Evolutionary conservation across 257 asterid genomes (phyloP), one percentile per base, ranked within the genome.

Genomic region (Rubia yunnanensis): DNA sequence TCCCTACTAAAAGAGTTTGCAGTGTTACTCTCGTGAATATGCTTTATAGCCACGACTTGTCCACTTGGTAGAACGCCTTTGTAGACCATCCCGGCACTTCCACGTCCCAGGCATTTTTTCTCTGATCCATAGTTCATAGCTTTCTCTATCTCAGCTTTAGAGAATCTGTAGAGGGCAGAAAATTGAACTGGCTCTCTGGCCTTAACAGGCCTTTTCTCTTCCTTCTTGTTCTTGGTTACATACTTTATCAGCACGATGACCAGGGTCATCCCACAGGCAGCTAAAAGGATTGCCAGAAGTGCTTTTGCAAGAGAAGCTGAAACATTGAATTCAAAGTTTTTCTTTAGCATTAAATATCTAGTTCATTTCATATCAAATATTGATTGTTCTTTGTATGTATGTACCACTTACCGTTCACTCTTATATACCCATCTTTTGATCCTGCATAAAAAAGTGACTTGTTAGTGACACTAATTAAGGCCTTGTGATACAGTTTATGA

Each of bases 11-110:
- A 89, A 1, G 94, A 85, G 67, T 83, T 95, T 9, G 87, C 70
- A 5, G 91, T 87, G 72, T 76, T 87, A 72, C 79, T 89, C 72
- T 77, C 80, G 65, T 68, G 79, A 15, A 89, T 85, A 31, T 89
- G 95, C 74, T 89, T 89, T 72, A 87, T 82, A 10, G 94, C 96
- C 34, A 89, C 95, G 17, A 77, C 67, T 50, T 89, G 95, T 67
- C 96, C 96, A 28, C 95, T 89, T 0, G 95, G 96, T 32, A 89
- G 82, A 78, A 85, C 70, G 56, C 95, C 95, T 67, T 85, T 85
- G 80, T 70, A 89, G 10, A 89, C 96, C 58, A 69, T 66, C 62
- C 96, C 95, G 10, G 96, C 91, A 65, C 96, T 87, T 46, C 96
- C 96, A n/a, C 91, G 81, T 63, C 94, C 96, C 0, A 87, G 80